Evolutionary conservation across 2,329 filamentous ascomycete species (phyloP).

Genomic region (Chaetomium sp.): DNA sequence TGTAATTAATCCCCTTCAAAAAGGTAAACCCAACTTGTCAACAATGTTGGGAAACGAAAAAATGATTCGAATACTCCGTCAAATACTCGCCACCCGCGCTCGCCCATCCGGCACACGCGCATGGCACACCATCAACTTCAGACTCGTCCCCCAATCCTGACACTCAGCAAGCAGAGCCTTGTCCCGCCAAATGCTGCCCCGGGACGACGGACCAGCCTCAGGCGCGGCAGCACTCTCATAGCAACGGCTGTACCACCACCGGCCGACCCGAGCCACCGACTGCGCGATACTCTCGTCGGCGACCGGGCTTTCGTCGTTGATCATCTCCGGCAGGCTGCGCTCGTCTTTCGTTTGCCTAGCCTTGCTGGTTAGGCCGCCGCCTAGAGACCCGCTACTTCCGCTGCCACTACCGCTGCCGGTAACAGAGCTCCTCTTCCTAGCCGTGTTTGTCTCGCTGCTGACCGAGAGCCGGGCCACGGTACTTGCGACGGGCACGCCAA

Average conservation of each 20-base stretch:
- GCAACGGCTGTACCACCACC: slow-evolving; percentile 95
- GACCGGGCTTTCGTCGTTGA: slow-evolving; percentile 60
- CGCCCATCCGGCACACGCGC: slow-evolving; percentile 67
- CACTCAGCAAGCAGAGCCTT: slow-evolving; percentile 72
- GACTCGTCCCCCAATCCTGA: slow-evolving; percentile 75
- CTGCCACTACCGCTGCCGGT: not conserved
- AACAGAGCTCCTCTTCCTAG: not conserved
- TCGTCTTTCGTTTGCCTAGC: slow-evolving; percentile 36
- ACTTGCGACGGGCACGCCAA: slow-evolving; percentile 67
- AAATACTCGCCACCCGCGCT: slow-evolving; percentile 43
- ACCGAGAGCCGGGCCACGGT: slow-evolving; percentile 33
- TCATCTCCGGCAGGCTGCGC: slow-evolving; percentile 61
- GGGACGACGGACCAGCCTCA: slow-evolving; percentile 30
- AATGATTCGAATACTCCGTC: slow-evolving; percentile 10
- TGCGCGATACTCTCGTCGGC: slow-evolving; percentile 84
- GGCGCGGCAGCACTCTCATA: slow-evolving; percentile 66
- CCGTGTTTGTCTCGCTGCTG: slow-evolving; percentile 17
- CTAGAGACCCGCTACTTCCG: not conserved
- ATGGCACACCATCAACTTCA: slow-evolving; percentile 87
- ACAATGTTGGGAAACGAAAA: not conserved
- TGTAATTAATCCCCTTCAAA: not conserved
- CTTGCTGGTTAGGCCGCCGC: slow-evolving; percentile 20
- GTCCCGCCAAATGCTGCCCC: slow-evolving; percentile 71
- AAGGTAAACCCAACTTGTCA: not conserved
- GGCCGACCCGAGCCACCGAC: slow-evolving; percentile 83